Base-by-base conservation (phyloP, 2,329 filamentous ascomycete genomes). In the Rachicladosporium sp. region DNA sequence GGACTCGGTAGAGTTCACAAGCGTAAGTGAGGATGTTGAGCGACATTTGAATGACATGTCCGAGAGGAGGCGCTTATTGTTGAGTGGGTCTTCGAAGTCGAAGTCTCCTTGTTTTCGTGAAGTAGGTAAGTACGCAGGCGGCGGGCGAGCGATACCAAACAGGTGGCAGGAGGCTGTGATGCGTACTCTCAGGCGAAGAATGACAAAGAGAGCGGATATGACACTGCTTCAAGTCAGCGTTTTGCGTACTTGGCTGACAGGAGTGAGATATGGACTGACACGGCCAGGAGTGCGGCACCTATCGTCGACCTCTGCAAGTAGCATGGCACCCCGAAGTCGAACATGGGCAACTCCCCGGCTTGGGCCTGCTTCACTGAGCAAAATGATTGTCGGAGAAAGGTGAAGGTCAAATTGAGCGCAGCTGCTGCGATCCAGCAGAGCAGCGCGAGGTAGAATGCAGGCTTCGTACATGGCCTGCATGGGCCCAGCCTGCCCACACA, bases 21-120 rank as follows among this genome's bases (percentile, higher is more conserved):
- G 44, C 3, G 49, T 47, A 3, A 55, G 44, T 0, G 52, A 51
- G 3, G 45, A 44, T 2, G 53, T 51, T 9, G 54, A 53, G 29
- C 52, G 47, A 44, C 54, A 55, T 40, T 55, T 52, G 45, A 55
- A 54, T 4, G 54, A 54, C 49, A 54, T 51, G n/a, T 54, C 48
- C 7, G 51, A 55, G 39, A 36, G 23, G 23, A 27, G 23, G 23
- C 23, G 23, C 23, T 27, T 27, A 8, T 27, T 27, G 7, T 6
- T 27, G 23, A 27, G 23, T 8, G 23, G 23, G 23, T 27, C 23
- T 27, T 27, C 23, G 23, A 27, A 27, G 23, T 27, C 23, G 23
- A 27, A 27, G 3, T 27, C 23, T 8, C 23, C 23, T 27, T 8
- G 23, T 27, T 27, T 27, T 27, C 23, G 23, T 27, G 23, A 27